Base-by-base conservation (phyloP, 1,284 basidiomycete species). In the Heterobasidion occidentale region DNA sequence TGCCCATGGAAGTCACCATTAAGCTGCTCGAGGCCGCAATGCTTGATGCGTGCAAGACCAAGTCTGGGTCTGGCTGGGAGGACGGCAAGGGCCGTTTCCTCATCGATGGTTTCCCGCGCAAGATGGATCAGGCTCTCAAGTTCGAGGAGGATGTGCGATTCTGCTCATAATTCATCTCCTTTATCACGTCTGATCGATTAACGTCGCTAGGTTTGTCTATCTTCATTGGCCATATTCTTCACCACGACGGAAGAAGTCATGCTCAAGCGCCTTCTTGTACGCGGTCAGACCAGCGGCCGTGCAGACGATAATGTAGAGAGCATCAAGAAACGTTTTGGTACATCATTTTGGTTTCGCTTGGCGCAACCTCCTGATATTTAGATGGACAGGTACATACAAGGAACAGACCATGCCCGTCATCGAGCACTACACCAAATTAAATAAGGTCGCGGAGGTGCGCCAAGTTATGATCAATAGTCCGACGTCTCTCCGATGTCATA, bases 331-430 rank as follows among this genome's bases (percentile, higher is more conserved):
- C 90, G 97, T 12, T 98, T 99, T 78, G 76, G 93, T 91, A 68
- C 52, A 88, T 77, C 9, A 35, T 53, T 34, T 33, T n/a, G 19
- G 15, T 3, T 11, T 20, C 36, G 51, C 46, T 56, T 54, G 56
- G 46, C 38, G 53, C 33, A 58, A 58, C 46, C 53, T 33, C 34
- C 53, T 42, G 12, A 51, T 14, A 15, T 6, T 19, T 33, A 7
- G 9, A 36, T 36, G 15, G 45, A 7, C 58, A 96, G 94, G 75
- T 44, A 97, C 95, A 1, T 98, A 98, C 73, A 79, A 89, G 60
- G 85, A 90, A 52, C 90, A 94, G 51, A 94, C 91, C n/a, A 93
- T 94, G 90, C 96, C 97, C 11, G 97, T 99, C 55, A 92, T 99
- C 59, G 78, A 96, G 55, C 80, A 94, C 71, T 98, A 97, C 71